Evolutionary conservation across 2,329 filamentous ascomycete genomes (phyloP), one percentile per base, ranked within the genome.

Genomic region (Stachybotrys echinatus): DNA sequence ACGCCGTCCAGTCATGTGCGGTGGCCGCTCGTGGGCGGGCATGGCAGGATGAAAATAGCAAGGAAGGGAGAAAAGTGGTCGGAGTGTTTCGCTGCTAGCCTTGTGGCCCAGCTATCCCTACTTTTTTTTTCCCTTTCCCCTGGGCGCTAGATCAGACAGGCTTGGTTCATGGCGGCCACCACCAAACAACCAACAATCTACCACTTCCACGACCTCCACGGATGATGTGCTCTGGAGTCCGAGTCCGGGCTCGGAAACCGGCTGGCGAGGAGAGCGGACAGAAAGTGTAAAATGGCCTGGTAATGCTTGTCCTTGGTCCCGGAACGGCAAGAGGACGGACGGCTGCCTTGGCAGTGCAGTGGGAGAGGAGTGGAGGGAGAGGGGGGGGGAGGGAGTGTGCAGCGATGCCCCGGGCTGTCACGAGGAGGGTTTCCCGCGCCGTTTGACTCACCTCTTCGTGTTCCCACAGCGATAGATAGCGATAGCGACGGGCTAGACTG

Each of bases 91-190:
- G 17, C 20, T 45, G 22, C 18, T 23, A 23, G 42, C 21, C 23
- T 14, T 21, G 8, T 23, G 17, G 12, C 18, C 12, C 7, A 22
- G n/a, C 21, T 45, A 4, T 19, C 18, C n/a, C 18, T 21, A 42
- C 12, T 21, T 19, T 14, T 18, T 21, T 18, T 21, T 18, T 42
- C 18, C 18, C 22, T 18, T 23, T 23, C 17, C 20, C 42, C 42
- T 23, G 20, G 42, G 42, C 42, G 42, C 42, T 45, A 23, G 42
- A 45, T 45, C 42, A 45, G 27, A 45, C 42, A 6, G 42, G 42
- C 42, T 45, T 45, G 20, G 19, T 23, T 23, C 42, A 45, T 23
- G 42, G 42, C 42, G 42, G 42, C 42, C 42, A 23, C 42, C 42
- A 27, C 27, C 27, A 8, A 34, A 14, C 27, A 14, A 8, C 27